Evolutionary conservation across 768 basidiomycete species (phyloP).

Genomic region (Scleroderma bovista): DNA sequence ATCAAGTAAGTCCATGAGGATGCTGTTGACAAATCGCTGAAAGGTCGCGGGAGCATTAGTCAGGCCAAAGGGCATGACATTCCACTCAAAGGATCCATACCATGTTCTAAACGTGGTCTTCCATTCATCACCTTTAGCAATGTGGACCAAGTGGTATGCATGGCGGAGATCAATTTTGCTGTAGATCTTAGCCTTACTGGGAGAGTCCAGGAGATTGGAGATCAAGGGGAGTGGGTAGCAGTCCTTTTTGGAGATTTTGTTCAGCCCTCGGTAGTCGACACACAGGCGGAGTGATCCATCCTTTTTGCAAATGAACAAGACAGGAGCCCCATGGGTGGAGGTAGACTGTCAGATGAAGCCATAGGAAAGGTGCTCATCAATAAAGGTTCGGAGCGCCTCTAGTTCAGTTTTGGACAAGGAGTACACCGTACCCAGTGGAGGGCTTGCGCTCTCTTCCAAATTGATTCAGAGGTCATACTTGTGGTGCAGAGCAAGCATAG

Average conservation of each 20-base stretch:
- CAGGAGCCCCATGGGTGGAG: no score
- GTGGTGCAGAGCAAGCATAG: neutral
- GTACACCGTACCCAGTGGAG: slow-evolving; percentile 30
- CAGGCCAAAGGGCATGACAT: slow-evolving; percentile 32
- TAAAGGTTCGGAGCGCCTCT: no score
- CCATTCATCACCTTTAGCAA: slow-evolving; percentile 31
- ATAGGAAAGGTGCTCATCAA: no score
- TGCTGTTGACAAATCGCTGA: slow-evolving; percentile 21
- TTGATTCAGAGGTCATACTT: slow-evolving; percentile 34
- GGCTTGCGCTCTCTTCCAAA: slow-evolving; percentile 22
- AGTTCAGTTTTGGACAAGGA: slow-evolving; percentile 29
- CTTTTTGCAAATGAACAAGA: no score
- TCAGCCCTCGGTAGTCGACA: no score
- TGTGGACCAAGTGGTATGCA: slow-evolving; percentile 39
- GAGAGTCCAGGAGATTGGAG: neutral
- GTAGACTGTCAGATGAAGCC: no score
- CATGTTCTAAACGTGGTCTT: slow-evolving; percentile 36
- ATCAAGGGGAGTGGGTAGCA: no score
- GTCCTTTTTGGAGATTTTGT: no score
- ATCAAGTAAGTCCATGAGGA: slow-evolving; percentile 16
- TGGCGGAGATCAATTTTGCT: slow-evolving; percentile 34
- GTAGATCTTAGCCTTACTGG: slow-evolving; percentile 14
- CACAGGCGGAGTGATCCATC: no score
- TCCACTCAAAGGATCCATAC: slow-evolving; percentile 29
- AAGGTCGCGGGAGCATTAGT: slow-evolving; percentile 29